Evolutionary conservation across 179 eudicot species (phyloP).

Genomic region (Monotropa hypopitys): DNA sequence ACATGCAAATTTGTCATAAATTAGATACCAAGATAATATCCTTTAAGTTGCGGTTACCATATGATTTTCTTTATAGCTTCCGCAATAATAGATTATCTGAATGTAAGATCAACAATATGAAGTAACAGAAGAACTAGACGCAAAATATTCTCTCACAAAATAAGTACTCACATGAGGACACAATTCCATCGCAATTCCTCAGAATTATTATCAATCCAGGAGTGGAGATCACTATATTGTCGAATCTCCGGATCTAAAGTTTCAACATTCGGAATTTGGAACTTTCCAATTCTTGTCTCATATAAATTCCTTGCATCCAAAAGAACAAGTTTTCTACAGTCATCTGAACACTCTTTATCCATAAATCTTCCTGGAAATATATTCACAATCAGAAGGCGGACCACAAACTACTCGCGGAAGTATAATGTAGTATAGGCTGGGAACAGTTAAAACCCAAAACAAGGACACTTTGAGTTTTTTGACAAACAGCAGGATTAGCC

Average conservation of each 20-base stretch:
- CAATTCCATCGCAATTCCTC: slow-evolving; percentile 59
- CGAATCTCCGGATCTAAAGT: slow-evolving; percentile 85
- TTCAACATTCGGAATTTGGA: slow-evolving; percentile 50
- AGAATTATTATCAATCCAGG: slow-evolving; percentile 77
- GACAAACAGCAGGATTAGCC: not conserved
- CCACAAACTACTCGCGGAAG: not conserved
- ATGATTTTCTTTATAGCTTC: not conserved
- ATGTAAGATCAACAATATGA: not conserved
- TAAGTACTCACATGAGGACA: slow-evolving; percentile 67
- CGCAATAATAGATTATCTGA: not conserved
- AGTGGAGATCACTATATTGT: slow-evolving; percentile 90
- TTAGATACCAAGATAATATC: not conserved
- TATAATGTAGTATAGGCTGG: not conserved
- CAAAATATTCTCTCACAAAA: not conserved
- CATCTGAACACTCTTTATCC: slow-evolving; percentile 26
- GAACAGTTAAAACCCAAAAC: not conserved
- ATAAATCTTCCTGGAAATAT: slow-evolving; percentile 34
- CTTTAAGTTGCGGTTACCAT: not conserved
- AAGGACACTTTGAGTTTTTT: not conserved
- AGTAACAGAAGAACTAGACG: not conserved
- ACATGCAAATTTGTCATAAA: not conserved
- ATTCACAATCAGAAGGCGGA: slow-evolving; percentile 12
- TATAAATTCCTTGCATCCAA: slow-evolving; percentile 91
- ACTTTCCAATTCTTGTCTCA: slow-evolving; percentile 95
- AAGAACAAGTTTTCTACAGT: slow-evolving; percentile 44